Conservation (phyloP, 805 yeast genomes). For the Wickerhamiella bombiphila region DNA sequence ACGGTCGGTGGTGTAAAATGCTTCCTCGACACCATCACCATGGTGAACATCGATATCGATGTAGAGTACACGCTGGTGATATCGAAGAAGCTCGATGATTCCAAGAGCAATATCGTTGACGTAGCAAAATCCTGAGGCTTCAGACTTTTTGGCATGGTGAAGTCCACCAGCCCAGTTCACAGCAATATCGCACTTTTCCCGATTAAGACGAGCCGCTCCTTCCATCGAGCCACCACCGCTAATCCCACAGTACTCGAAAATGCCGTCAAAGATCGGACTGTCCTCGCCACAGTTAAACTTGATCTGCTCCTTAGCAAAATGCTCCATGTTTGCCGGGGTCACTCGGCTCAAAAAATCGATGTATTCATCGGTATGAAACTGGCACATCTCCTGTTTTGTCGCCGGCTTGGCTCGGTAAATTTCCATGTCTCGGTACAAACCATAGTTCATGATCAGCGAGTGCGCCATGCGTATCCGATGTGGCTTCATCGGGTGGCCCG, state of each 20-base stretch:
- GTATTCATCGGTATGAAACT: slow-evolving; percentile 95
- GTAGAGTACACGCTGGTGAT: slow-evolving; percentile 84
- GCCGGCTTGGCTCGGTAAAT: slow-evolving; percentile 96
- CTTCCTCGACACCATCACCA: slow-evolving; percentile 97
- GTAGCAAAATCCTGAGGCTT: slow-evolving; percentile 92
- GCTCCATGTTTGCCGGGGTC: slow-evolving; percentile 79
- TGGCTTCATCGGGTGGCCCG: slow-evolving; percentile 99
- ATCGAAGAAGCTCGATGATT: slow-evolving; percentile 66
- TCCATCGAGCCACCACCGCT: slow-evolving; percentile 84
- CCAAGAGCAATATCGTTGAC: slow-evolving; percentile 88
- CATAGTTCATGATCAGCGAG: slow-evolving; percentile 91
- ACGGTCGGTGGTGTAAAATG: slow-evolving; percentile 84
- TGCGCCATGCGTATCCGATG: slow-evolving; percentile 98
- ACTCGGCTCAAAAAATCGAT: slow-evolving; percentile 83
- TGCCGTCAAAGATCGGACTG: slow-evolving; percentile 89
- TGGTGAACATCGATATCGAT: slow-evolving; percentile 93
- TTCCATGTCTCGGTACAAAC: slow-evolving; percentile 92
- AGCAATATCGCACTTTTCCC: slow-evolving; percentile 85
- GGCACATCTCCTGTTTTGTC: slow-evolving; percentile 94
- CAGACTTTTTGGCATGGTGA: slow-evolving; percentile 90
- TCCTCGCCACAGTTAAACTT: slow-evolving; percentile 96
- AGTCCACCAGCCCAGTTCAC: slow-evolving; percentile 94
- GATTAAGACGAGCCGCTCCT: slow-evolving; percentile 72
- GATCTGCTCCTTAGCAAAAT: slow-evolving; percentile 74
- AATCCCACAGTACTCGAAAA: slow-evolving; percentile 76